phyloP scores from a whole-genome alignment of 2,329 filamentous ascomycete species.

The Bipolaris sorokiniana region DNA sequence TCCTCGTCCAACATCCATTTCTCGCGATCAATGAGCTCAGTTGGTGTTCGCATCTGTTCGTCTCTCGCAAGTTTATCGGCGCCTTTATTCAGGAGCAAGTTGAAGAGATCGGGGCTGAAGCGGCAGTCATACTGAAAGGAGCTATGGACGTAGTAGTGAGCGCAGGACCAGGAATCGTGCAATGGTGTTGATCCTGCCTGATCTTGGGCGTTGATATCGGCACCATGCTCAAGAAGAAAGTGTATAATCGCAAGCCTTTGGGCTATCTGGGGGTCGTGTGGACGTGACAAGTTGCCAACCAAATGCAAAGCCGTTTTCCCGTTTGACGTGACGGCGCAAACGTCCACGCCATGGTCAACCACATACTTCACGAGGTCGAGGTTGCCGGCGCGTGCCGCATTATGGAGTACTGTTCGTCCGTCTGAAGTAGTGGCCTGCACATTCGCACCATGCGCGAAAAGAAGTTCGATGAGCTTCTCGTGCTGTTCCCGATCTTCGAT shows the following conservation, averaged over 20 bases:
- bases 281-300: neutral
- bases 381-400: neutral
- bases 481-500: neutral
- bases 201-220: conserved; percentile 3
- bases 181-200: neutral
- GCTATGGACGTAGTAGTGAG: neutral
- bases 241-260: neutral
- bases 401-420: conserved; percentile 2
- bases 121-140: too few species aligned
- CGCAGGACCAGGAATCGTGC: neutral
- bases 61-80: neutral
- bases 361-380: neutral
- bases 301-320: neutral
- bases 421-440: neutral
- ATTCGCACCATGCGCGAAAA: neutral
- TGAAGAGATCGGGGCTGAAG: conserved; percentile 1
- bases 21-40: conserved; percentile 14
- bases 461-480: neutral
- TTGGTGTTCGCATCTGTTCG: conserved; percentile 18
- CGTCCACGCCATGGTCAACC: neutral
- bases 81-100: neutral
- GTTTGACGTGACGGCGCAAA: neutral
- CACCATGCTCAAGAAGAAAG: conserved; percentile 4
- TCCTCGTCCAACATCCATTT: neutral
- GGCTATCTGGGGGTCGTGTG: neutral